Conservation (phyloP, 805 yeast species). For the Nakazawaea anatomiae region DNA sequence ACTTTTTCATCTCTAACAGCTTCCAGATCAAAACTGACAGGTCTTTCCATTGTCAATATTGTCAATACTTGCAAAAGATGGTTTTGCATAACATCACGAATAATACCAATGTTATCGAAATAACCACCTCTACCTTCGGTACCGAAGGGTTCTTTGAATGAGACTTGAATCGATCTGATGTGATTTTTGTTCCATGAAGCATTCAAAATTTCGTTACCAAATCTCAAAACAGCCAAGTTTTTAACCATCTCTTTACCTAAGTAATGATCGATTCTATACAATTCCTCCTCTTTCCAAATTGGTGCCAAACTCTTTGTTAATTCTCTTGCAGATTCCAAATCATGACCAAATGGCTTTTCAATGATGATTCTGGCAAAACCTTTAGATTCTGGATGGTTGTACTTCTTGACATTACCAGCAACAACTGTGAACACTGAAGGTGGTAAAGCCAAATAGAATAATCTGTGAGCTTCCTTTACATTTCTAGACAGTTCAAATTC, state of each 20-base stretch:
- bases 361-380: constrained; percentile 81
- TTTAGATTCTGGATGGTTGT: constrained; percentile 53
- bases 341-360: constrained; percentile 97
- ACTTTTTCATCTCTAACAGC: constrained; percentile 95
- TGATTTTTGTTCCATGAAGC: constrained; percentile 87
- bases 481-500: constrained; percentile 47
- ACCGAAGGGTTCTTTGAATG: constrained; percentile 97
- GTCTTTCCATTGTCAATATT: constrained; percentile 91
- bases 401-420: constrained; percentile 62
- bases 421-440: constrained; percentile 87
- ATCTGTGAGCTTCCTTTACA: constrained; percentile 58
- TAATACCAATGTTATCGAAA: constrained; percentile 90
- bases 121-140: constrained; percentile 99
- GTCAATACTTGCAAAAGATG: constrained; percentile 92
- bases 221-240: constrained; percentile 82
- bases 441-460: constrained; percentile 91
- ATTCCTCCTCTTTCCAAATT: constrained; percentile 82
- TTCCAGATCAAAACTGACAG: constrained; percentile 86
- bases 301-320: constrained; percentile 79
- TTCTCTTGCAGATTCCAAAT: constrained; percentile 69
- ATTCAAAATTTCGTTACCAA: constrained; percentile 81
- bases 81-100: constrained; percentile 98
- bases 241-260: constrained; percentile 98
- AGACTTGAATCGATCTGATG: constrained; percentile 76
- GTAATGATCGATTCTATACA: constrained; percentile 95